Base-by-base conservation (phyloP, 1,139 yeast genomes). In the Taphrina flavorubra region DNA sequence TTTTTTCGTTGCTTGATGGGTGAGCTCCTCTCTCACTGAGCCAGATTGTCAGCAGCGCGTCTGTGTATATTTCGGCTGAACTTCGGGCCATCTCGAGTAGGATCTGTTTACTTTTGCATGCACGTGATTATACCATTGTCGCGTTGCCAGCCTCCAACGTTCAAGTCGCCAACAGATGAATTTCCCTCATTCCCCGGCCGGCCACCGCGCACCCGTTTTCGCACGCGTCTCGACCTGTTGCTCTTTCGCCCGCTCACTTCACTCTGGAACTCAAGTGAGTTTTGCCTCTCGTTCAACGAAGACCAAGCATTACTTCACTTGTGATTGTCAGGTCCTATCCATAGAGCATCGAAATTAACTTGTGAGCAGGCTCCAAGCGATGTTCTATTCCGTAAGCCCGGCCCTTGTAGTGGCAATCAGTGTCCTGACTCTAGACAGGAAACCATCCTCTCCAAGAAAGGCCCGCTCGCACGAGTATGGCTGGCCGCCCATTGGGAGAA, bases 401-500 rank as follows among this genome's bases (percentile, higher is more conserved):
- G n/a, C n/a, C 4, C 47, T 2, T 3, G 2, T 39, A 14, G 42
- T 10, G 42, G 6, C 14, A 39, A 46, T n/a, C 51, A 11, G n/a
- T n/a, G n/a, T 46, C 10, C 51, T 46, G 51, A 46, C 51, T 70
- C 70, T 74, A 71, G 71, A 46, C 71, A 74, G 37, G 74, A 73
- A 68, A 66, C 72, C 25, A 71, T 73, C 36, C 74, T 73, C 51
- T 70, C 68, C 11, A n/a, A 42, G 39, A 63, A 88, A 76, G 95
- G 96, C 2, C 96, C 97, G 1, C 80, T 92, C 74, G 96, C 96
- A 6, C 89, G 88, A 73, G 94, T 91, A 16, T 92, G 97, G 97
- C 83, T 92, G 68, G 97, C 97, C 1, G 94, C 97, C 44, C 92
- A 90, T 76, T 84, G 90, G 78, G 96, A 90, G 74, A 86, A 87